Base-by-base conservation (phyloP, 2,329 filamentous ascomycete species). In the Pestalotiopsis sp. region DNA sequence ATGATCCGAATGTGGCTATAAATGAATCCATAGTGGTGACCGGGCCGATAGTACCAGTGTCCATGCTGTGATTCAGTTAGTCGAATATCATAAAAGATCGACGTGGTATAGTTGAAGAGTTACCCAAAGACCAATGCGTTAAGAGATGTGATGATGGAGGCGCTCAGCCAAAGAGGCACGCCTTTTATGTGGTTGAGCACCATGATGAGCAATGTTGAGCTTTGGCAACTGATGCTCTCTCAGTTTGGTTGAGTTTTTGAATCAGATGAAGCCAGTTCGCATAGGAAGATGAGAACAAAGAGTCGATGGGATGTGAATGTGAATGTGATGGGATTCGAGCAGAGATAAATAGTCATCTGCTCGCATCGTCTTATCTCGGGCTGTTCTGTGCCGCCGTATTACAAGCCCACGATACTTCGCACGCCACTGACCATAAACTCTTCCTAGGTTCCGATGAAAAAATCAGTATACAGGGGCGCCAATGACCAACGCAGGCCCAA, bases 11-110 rank as follows among this genome's bases (percentile, higher is more conserved):
- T 3, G 82, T 81, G 2, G 77, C 68, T 11, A 78, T 79, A 75
- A 89, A 91, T 17, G 80, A 78, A 0, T 80, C 73, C 89, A 91
- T 91, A 2, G 84, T 82, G 0, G 88, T 90, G 0, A 90, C 83
- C 4, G 88, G 85, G 1, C 89, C 88, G 66, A 90, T 88, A 25
- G 83, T 86, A 11, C 87, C 87, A 0, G 87, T 81, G 52, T 81
- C 79, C 64, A 66, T 56, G 2, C 64, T 66, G 31, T 9, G 14
- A 23, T 25, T 7, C 13, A 7, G 2, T 64, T 49, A 64, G 61
- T 31, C 12, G 2, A 23, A 6, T 14, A 9, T 36, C 31, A 38
- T 14, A 3, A 41, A 36, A 36, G 31, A 17, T 62, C 31, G 12
- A n/a, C 11, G 13, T 13, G 5, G n/a, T 17, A n/a, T 13, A 13